phyloP scores from a whole-genome alignment of 2,329 filamentous ascomycete species.

The Daldinia sp. region DNA sequence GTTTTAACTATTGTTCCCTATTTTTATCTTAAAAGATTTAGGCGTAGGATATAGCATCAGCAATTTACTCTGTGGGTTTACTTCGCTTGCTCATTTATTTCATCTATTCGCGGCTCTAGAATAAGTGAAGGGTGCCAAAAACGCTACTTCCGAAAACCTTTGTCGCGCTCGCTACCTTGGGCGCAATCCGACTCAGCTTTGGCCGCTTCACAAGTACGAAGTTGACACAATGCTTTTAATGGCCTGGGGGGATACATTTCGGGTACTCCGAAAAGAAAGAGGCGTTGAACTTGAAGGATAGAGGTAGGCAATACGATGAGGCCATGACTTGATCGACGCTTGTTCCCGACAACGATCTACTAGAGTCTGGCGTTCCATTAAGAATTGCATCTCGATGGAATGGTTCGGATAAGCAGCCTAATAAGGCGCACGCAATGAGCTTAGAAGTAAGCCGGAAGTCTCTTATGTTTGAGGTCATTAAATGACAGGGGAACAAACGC shows the following conservation, averaged over 20 bases:
- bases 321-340: constrained; percentile 1
- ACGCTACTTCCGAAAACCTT: too few species aligned
- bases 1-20: not conserved
- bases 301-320: constrained; percentile 3
- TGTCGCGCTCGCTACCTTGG: too few species aligned
- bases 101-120: too few species aligned
- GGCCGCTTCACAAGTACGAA: too few species aligned
- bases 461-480: not conserved
- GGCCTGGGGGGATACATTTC: constrained; percentile 1
- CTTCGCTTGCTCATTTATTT: not conserved
- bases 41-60: not conserved
- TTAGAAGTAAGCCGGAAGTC: not conserved
- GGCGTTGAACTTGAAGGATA: not conserved
- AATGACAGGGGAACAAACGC: not conserved
- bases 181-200: too few species aligned
- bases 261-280: constrained; percentile 5
- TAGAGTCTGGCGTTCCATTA: constrained; percentile 2
- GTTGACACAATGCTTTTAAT: not conserved
- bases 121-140: not conserved
- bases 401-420: constrained; percentile 1
- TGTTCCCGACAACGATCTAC: not conserved
- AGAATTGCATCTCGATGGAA: not conserved
- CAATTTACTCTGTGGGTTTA: not conserved
- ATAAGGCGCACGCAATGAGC: constrained; percentile 7
- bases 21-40: not conserved